Percentiles rank a stretch among this genome's conserved stretches.
Conservation (phyloP, 2,329 filamentous ascomycete species). For the Aspergillus sclerotialis region DNA sequence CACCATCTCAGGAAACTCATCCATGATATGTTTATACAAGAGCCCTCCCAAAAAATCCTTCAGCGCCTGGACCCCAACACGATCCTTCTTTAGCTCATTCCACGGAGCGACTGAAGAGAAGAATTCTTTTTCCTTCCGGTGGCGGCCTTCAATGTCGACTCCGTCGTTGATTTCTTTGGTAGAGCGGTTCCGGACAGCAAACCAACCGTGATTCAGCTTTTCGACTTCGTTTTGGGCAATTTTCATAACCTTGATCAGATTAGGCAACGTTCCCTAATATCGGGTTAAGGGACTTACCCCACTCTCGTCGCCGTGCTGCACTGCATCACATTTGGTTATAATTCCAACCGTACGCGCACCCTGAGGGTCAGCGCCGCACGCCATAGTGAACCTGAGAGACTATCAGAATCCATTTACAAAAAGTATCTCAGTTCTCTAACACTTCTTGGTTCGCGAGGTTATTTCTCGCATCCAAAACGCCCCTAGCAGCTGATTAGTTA, state of each 20-base stretch:
- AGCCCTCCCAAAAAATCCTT: conserved; percentile 11
- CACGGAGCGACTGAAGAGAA: conserved; percentile 11
- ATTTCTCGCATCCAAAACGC: too few species aligned
- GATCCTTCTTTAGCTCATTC: conserved; percentile 10
- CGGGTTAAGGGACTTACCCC: conserved; percentile 5
- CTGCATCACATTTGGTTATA: too few species aligned
- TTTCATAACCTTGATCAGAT: conserved; percentile 7
- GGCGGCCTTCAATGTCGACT: conserved; percentile 10
- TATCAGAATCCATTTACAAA: too few species aligned
- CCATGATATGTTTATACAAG: conserved; percentile 16
- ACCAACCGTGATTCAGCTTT: conserved; percentile 18
- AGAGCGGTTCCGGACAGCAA: conserved; percentile 17
- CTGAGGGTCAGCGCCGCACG: too few species aligned
- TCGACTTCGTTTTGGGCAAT: conserved; percentile 13
- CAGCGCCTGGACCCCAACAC: conserved; percentile 12
- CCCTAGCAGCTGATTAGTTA: too few species aligned
- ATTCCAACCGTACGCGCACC: too few species aligned
- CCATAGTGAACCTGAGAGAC: too few species aligned
- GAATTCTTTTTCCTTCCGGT: conserved; percentile 10
- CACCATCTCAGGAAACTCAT: conserved; percentile 11
- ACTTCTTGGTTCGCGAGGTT: too few species aligned
- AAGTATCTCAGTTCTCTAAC: too few species aligned
- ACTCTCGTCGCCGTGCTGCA: too few species aligned
- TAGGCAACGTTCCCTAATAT: neutral
- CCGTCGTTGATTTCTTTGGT: conserved; percentile 16